Evolutionary conservation across 1,284 basidiomycete genomes (phyloP), one percentile per base, ranked within the genome.

Genomic region (Pholiota adiposa): DNA sequence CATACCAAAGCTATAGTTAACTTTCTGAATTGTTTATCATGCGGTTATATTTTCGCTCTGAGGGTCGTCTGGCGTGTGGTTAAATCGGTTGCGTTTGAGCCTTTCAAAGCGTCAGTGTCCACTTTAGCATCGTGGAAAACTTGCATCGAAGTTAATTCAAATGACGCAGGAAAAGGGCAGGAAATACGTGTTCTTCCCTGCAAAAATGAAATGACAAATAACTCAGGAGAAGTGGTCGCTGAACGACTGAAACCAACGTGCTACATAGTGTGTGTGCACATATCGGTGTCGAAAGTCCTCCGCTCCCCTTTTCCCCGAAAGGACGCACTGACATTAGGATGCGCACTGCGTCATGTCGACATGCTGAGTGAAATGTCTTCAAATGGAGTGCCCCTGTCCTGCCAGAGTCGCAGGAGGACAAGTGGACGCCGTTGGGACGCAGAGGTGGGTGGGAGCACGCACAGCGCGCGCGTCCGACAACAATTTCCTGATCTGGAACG

Each of bases 401-500:
- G 44, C 21, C 6, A 25, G 23, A 4, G 5, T 23, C 23, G 12
- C 16, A 46, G 44, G 29, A 16, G 27, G 12, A 5, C 23, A 9
- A n/a, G 44, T 23, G 18, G 44, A 16, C 11, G 44, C n/a, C n/a
- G n/a, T 11, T 27, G 44, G 23, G 44, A 23, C 25, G n/a, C 44
- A 46, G 3, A 16, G 23, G 12, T 4, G 6, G 44, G 14, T 11
- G 6, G 36, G 4, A 38, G 36, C 6, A 18, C 19, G 40, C 21
- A 14, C 5, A 31, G 29, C 29, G 12, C 3, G 18, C 21, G 27
- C 27, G 19, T 43, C 49, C 21, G 5, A 33, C 21, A 38, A 52
- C 38, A 38, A 19, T 38, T 51, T 33, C 41, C 52, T 34, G 41
- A 63, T 54, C 62, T 63, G 56, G 62, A 63, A 53, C 38, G 44